Evolutionary conservation across 768 basidiomycete species (phyloP).

Genomic region (Pholiota microspora): DNA sequence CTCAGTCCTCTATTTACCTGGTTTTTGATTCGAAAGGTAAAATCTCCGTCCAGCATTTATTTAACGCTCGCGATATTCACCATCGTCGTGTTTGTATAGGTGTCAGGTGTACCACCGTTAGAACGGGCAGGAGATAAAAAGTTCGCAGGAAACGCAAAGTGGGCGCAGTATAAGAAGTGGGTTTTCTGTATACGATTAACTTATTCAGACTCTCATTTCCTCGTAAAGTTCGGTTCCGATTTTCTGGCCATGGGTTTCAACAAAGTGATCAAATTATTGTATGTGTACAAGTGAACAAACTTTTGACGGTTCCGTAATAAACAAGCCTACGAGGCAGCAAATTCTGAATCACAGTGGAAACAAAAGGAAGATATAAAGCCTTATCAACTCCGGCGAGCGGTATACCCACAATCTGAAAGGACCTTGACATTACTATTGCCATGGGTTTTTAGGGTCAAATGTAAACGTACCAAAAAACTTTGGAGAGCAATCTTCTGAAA

Average conservation of each 20-base stretch:
- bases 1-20: conserved; percentile 65
- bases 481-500: neutral
- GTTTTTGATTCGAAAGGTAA: conserved; percentile 52
- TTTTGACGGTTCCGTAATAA: no score
- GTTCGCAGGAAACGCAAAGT: conserved; percentile 51
- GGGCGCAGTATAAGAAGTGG: conserved; percentile 59
- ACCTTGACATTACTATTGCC: no score
- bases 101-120: conserved; percentile 70
- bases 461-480: no score
- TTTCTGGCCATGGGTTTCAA: conserved; percentile 46
- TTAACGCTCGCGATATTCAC: neutral
- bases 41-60: conserved; percentile 13
- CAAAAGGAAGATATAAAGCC: no score
- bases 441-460: no score
- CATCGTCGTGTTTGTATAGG: conserved; percentile 26
- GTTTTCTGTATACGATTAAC: conserved; percentile 7
- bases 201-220: neutral
- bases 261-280: conserved; percentile 4
- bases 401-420: no score
- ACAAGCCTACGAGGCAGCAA: no score
- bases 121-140: conserved; percentile 58
- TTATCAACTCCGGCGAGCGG: no score
- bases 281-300: no score
- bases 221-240: conserved; percentile 36
- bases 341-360: no score